phyloP scores from a whole-genome alignment of 306 rosid species.

The Rubus idaeus region DNA sequence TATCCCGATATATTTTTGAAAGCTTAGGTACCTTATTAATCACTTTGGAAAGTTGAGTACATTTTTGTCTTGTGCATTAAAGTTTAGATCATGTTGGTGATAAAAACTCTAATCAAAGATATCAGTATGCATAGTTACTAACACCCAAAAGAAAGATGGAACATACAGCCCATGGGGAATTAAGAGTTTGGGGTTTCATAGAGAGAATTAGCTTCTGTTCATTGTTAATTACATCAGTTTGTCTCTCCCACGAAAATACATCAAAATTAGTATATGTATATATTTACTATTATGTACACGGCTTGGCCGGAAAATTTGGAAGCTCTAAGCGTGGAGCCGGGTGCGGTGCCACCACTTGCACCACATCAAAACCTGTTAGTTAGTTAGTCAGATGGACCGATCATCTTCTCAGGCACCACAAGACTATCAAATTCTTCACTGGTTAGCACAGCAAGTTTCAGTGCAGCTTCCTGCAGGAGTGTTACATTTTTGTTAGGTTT shows the following conservation, averaged over 20 bases:
- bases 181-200: too few relatives aligned
- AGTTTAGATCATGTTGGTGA: too few relatives aligned
- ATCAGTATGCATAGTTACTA: not conserved
- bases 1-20: too few relatives aligned
- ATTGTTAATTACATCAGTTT: not conserved
- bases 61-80: too few relatives aligned
- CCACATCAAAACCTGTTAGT: not conserved
- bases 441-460: slow-evolving; percentile 75
- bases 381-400: slow-evolving; percentile 76
- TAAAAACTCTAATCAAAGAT: too few relatives aligned
- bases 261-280: not conserved
- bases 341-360: not conserved
- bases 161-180: not conserved
- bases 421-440: slow-evolving; percentile 79
- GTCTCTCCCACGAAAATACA: not conserved
- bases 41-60: too few relatives aligned
- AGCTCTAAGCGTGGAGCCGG: not conserved
- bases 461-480: slow-evolving; percentile 79
- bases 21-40: too few relatives aligned
- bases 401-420: slow-evolving; percentile 97
- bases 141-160: not conserved
- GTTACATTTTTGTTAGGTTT: slow-evolving; percentile 20
- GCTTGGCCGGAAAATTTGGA: not conserved
- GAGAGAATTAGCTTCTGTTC: too few relatives aligned
- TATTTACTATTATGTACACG: not conserved